Base-by-base conservation (phyloP, 2,329 filamentous ascomycete species). In the Microdochium nivale region DNA sequence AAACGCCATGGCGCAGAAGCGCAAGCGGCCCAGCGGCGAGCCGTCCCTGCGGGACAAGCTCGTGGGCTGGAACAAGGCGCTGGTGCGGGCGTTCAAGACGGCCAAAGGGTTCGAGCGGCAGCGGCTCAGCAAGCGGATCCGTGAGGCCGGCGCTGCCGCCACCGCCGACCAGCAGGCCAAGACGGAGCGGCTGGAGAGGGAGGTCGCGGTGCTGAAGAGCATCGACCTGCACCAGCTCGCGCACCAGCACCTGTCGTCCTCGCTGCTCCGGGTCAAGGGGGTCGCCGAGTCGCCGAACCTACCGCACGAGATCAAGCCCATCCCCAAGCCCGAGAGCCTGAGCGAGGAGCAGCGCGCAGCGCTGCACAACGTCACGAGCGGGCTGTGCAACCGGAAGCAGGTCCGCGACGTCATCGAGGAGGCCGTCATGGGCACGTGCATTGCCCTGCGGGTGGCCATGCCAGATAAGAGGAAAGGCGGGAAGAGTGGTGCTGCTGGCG, bases 71-170 rank as follows among this genome's bases (percentile, higher is more conserved):
- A 74, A 77, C 56, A 81, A 80, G 62, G 75, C 83, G 33, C 72
- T 92, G 9, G 77, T 77, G 55, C 78, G 81, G 53, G 85, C 84
- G 1, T 74, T 92, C 54, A 90, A 90, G 67, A 73, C 77, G 11
- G 85, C 84, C 52, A 89, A 88, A 63, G 84, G 84, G 47, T 86
- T 89, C 62, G 88, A 92, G 71, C 78, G 87, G 47, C 88, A 92
- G 69, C 87, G 90, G 57, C 77, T 87, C 54, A 78, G 84, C 55
- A 85, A 81, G 65, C 72, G 77, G 43, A 66, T 80, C 14, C 74
- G 69, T 49, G 77, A 80, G 25, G 68, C 70, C 50, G 13, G 23
- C 13, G n/a, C 5, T 11, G 27, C 27, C 5, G 27, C 27, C 11
- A 11, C 27, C 11, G 27, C 27, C 27, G 27, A 30, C 27, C 73